Evolutionary conservation across 1,139 yeast species (phyloP), one percentile per base, ranked within the genome.

Genomic region (Zygoascus meyerae): DNA sequence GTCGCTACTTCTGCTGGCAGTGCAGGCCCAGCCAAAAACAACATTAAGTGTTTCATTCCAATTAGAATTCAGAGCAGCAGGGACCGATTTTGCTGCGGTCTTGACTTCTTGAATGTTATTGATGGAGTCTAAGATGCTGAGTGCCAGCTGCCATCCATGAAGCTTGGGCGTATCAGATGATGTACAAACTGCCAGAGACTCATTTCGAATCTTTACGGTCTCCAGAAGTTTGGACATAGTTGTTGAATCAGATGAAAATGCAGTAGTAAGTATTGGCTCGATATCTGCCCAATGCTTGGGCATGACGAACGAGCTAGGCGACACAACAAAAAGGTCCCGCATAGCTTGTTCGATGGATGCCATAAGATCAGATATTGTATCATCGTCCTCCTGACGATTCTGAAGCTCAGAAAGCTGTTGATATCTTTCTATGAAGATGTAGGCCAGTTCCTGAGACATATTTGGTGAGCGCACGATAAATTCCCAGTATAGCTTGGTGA

Each of bases 201-300:
- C 66, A 45, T 62, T 62, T 30, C 65, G 49, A 5, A 56, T 45
- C 10, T 59, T 53, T 11, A 51, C 34, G 67, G 69, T 40, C 64
- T 66, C 52, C 42, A 62, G 45, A 64, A 69, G 40, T 56, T 53
- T 43, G 60, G 67, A 46, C 1, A 53, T 48, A 2, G 48, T 55
- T 12, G 52, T 49, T 28, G 48, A 44, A 40, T 39, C 53, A 32
- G 35, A 39, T 32, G 49, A 49, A 32, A 73, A 57, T 11, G 71
- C 66, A 39, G 63, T 75, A 58, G 63, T 69, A 53, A 86, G 61
- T 9, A 78, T 75, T 1, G 76, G 72, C 41, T 80, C 81, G 43
- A 85, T 66, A 5, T 74, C 60, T 11, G 74, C 70, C 97, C 97
- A 89, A 48, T 71, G 74, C 45, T 73, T 75, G 0, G 96, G 95